Conservation (phyloP, 768 basidiomycete genomes). For the Pisolithus albus region DNA sequence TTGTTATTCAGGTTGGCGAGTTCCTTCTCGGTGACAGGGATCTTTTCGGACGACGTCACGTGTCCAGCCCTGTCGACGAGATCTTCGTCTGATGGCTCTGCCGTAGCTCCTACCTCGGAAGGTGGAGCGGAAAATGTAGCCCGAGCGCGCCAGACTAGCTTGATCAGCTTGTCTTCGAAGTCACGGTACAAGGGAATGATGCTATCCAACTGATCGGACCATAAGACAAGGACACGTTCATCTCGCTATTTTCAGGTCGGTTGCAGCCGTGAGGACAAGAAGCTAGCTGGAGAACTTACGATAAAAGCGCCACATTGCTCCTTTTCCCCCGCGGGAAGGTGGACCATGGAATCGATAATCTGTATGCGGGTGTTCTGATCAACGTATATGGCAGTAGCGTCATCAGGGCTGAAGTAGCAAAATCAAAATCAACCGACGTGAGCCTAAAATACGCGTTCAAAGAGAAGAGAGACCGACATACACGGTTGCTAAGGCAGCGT, state of each 20-base stretch:
- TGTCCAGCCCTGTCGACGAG: slow-evolving; percentile 43
- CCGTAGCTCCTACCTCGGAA: slow-evolving; percentile 37
- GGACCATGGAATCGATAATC: slow-evolving; percentile 63
- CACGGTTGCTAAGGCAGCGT: slow-evolving; percentile 69
- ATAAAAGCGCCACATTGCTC: slow-evolving; percentile 89
- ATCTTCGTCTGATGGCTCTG: slow-evolving; percentile 46
- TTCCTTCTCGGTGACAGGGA: slow-evolving; percentile 5
- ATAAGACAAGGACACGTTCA: slow-evolving; percentile 75
- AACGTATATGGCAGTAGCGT: slow-evolving; percentile 58
- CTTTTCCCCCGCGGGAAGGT: slow-evolving; percentile 74
- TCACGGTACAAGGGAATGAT: slow-evolving; percentile 70
- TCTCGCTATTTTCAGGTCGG: slow-evolving; percentile 48
- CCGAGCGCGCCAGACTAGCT: slow-evolving; percentile 66
- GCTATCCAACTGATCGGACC: slow-evolving; percentile 77
- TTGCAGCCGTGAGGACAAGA: not conserved
- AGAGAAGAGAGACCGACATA: slow-evolving; percentile 29
- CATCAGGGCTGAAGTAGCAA: slow-evolving; percentile 40
- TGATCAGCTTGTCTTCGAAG: slow-evolving; percentile 74
- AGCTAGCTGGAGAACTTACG: slow-evolving; percentile 33
- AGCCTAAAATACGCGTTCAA: not conserved
- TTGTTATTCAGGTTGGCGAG: not conserved
- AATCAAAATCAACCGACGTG: not conserved
- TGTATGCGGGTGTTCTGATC: slow-evolving; percentile 82
- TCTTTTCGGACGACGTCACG: slow-evolving; percentile 13
- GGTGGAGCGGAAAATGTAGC: slow-evolving; percentile 31